A percentile compares a stretch with the other conserved stretches of the same genome.
Conservation (phyloP, 257 asterid species). For the Agastache rugosa region DNA sequence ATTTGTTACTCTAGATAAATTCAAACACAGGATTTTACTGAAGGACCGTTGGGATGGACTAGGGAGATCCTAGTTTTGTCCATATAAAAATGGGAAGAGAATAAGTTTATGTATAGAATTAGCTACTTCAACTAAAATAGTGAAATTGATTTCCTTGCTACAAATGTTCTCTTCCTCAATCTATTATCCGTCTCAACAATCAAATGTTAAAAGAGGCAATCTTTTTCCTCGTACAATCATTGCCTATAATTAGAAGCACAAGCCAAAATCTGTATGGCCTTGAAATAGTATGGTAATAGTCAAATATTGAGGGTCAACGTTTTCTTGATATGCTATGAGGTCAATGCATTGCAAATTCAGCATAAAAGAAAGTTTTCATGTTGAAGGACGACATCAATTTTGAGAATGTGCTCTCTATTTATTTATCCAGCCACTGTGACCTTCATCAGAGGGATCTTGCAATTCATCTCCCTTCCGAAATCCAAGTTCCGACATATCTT, state of each 20-base stretch:
- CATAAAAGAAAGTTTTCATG: neutral
- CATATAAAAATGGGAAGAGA: no score
- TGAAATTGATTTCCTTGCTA: neutral
- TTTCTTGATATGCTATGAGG: neutral
- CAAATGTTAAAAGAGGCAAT: conserved; percentile 6
- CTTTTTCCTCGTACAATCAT: neutral
- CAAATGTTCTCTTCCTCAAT: conserved; percentile 10
- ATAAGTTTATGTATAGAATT: neutral
- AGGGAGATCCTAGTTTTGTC: no score
- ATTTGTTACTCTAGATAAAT: no score
- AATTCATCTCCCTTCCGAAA: conserved; percentile 51
- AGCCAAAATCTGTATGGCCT: neutral
- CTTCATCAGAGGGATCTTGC: conserved; percentile 44
- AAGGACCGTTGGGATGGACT: no score
- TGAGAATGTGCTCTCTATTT: conserved; percentile 29
- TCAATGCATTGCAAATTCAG: neutral
- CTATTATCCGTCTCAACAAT: neutral
- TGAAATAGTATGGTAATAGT: neutral
- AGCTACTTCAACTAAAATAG: neutral
- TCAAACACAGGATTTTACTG: no score
- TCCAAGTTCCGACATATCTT: conserved; percentile 93
- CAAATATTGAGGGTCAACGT: neutral
- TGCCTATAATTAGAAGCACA: neutral
- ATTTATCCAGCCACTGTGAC: conserved; percentile 34
- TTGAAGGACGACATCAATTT: neutral